Evolutionary conservation across 2,329 filamentous ascomycete species (phyloP).

Genomic region (Cladophialophora immunda): DNA sequence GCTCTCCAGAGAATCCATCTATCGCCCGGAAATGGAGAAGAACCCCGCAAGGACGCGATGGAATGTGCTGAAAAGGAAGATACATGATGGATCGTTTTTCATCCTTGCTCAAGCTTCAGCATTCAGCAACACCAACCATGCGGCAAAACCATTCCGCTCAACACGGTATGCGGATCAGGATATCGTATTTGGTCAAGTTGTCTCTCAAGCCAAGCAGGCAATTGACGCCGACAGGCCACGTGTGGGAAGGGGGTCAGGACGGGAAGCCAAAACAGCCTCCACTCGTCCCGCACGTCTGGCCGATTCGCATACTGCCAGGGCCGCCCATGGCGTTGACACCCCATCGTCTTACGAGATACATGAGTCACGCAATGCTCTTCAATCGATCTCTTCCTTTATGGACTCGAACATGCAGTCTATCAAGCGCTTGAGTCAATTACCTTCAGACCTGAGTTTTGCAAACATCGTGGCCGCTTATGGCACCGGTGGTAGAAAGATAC

Average conservation of each 20-base stretch:
- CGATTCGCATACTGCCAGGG: constrained; percentile 29
- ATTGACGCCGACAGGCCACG: constrained; percentile 14
- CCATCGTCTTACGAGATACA: constrained; percentile 28
- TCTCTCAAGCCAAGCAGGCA: constrained; percentile 26
- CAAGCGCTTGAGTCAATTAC: constrained; percentile 31
- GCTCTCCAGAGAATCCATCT: constrained; percentile 59
- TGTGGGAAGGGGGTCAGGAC: neutral
- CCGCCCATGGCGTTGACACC: constrained; percentile 11
- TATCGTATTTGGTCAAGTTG: constrained; percentile 28
- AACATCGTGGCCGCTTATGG: constrained; percentile 32
- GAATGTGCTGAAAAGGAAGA: constrained; percentile 59
- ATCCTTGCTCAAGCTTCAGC: constrained; percentile 24
- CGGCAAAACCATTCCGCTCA: constrained; percentile 25
- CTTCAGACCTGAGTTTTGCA: constrained; percentile 26
- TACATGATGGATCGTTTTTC: constrained; percentile 63
- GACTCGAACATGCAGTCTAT: constrained; percentile 26
- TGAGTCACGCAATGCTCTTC: constrained; percentile 24
- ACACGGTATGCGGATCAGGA: constrained; percentile 26
- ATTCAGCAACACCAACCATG: constrained; percentile 4
- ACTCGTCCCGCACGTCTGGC: constrained; percentile 14
- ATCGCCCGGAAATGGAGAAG: constrained; percentile 61
- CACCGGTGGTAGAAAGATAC: constrained; percentile 3
- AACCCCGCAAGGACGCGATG: constrained; percentile 64
- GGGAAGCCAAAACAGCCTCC: constrained; percentile 3
- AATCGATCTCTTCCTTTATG: constrained; percentile 29